Conservation (phyloP, 2,329 filamentous ascomycete genomes). For the Ascochyta koolunga region DNA sequence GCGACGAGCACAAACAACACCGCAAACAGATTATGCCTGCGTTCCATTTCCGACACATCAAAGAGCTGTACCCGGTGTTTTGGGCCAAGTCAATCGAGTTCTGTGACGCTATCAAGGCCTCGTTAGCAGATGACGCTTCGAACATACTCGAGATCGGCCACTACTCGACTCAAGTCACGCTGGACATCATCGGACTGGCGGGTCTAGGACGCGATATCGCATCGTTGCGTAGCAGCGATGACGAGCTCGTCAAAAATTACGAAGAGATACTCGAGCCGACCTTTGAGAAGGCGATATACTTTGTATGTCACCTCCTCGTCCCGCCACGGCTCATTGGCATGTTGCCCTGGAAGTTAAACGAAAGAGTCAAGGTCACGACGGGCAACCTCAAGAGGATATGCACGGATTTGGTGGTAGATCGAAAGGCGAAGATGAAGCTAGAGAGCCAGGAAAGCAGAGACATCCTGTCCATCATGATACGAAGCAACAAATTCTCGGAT, state of each 20-base stretch:
- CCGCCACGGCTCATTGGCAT: constrained; percentile 47
- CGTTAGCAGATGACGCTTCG: constrained; percentile 52
- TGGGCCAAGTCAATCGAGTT: constrained; percentile 78
- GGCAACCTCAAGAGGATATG: constrained; percentile 51
- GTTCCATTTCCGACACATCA: constrained; percentile 85
- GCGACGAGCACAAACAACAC: constrained; percentile 57
- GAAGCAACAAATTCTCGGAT: constrained; percentile 60
- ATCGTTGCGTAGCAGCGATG: constrained; percentile 49
- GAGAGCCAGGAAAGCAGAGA: constrained; percentile 46
- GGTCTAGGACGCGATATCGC: constrained; percentile 54
- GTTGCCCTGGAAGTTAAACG: constrained; percentile 57
- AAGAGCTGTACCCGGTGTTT: constrained; percentile 82
- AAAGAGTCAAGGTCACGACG: constrained; percentile 47
- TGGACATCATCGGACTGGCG: constrained; percentile 56
- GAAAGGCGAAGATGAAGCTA: constrained; percentile 49
- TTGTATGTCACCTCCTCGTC: constrained; percentile 48
- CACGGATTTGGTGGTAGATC: constrained; percentile 56
- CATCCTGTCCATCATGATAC: constrained; percentile 58
- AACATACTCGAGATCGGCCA: constrained; percentile 51
- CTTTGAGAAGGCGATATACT: constrained; percentile 55
- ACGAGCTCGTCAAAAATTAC: constrained; percentile 51
- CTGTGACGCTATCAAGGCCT: constrained; percentile 64
- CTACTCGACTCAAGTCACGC: constrained; percentile 52
- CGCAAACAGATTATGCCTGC: constrained; percentile 80
- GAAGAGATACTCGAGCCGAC: constrained; percentile 55